These are phyloP conservation scores for Schrenkiella parvula DNA, from an alignment of 345 rosid species.

Conservation along the genomic window DNA sequence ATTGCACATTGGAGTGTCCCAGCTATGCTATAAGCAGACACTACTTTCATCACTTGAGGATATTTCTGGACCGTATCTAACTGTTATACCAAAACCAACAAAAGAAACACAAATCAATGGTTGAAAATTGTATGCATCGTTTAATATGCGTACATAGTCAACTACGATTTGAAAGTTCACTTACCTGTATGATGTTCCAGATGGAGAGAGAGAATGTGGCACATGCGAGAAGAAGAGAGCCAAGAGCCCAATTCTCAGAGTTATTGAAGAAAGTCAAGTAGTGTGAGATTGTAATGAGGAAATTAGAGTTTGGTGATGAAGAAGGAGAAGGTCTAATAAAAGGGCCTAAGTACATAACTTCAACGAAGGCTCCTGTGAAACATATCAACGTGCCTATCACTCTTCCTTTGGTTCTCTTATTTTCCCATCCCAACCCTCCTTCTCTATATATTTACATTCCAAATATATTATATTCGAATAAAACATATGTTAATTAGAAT, in stretches of 20 bases:
- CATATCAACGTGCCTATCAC: constrained; percentile 57
- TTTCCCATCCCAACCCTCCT: constrained; percentile 44
- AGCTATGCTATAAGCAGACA: constrained; percentile 56
- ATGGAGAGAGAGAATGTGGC: constrained; percentile 55
- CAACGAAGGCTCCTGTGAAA: constrained; percentile 49
- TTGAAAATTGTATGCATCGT: neutral
- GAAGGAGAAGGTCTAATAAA: constrained; percentile 37
- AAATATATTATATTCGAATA: neutral
- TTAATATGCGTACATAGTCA: neutral
- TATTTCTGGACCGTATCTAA: constrained; percentile 51
- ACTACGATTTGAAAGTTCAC: neutral
- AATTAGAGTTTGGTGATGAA: constrained; percentile 32
- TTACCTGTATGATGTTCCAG: constrained; percentile 72
- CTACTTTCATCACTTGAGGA: constrained; percentile 76
- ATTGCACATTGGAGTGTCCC: constrained; percentile 68
- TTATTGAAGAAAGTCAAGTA: constrained; percentile 47
- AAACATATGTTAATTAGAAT: neutral
- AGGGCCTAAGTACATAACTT: constrained; percentile 56
- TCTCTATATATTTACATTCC: constrained; percentile 30
- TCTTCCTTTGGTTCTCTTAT: constrained; percentile 40
- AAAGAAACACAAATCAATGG: neutral
- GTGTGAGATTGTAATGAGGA: constrained; percentile 29
- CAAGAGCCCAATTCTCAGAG: constrained; percentile 66
- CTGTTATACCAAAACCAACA: constrained; percentile 27
- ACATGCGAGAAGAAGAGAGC: constrained; percentile 62